Conservation (phyloP, 495 filamentous ascomycete species). For the Margaritispora aquatica region DNA sequence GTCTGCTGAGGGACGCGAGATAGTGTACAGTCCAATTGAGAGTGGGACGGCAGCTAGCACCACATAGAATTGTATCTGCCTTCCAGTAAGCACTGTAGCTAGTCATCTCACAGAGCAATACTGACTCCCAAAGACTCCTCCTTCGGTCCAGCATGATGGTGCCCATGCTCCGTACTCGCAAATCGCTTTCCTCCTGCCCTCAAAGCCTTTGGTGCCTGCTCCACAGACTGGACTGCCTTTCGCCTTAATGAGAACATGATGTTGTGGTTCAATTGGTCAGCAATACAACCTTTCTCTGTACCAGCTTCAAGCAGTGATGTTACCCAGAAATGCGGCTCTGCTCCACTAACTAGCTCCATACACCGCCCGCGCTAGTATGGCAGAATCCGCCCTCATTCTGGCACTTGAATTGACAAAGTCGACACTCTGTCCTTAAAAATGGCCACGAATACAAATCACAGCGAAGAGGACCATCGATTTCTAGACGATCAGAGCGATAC, state of each 20-base stretch:
- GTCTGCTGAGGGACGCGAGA: constrained; percentile 40
- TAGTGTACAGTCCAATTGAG: constrained; percentile 49
- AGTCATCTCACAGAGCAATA: constrained; percentile 13
- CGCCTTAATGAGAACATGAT: constrained; percentile 23
- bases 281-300: background rate
- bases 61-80: constrained; percentile 61
- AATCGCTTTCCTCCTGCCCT: constrained; percentile 2
- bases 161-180: constrained; percentile 20
- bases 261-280: constrained; percentile 26
- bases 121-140: constrained; percentile 62
- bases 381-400: background rate
- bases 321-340: background rate
- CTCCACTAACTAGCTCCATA: background rate
- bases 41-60: constrained; percentile 52
- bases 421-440: constrained; percentile 10
- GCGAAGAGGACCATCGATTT: background rate
- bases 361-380: background rate
- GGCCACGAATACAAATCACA: constrained; percentile 4
- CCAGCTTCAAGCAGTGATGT: background rate
- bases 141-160: constrained; percentile 43
- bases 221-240: constrained; percentile 22
- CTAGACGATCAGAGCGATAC: constrained; percentile 2
- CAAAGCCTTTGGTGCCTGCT: constrained; percentile 9
- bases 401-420: background rate
- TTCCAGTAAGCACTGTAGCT: constrained; percentile 15